Evolutionary conservation across 306 rosid genomes (phyloP), one percentile per base, ranked within the genome.

Genomic region (Rosa lucieae): DNA sequence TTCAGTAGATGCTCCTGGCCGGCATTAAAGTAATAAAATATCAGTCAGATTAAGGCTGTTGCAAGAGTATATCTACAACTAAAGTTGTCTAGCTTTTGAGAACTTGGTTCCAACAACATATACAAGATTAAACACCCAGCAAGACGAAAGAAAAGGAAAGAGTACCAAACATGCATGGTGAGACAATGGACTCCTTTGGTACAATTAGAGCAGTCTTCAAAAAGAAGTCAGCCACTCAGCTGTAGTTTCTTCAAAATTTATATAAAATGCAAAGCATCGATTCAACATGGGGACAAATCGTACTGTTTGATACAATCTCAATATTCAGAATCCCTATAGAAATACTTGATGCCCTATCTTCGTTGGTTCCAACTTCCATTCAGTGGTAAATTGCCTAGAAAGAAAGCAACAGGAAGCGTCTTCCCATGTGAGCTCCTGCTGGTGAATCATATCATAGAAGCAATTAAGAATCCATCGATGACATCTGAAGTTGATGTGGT

Each of bases 281-380:
- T 74, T 85, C 70, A 70, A 80, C 83, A 74, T 47, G 79, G 44
- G 10, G 80, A 72, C 37, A 83, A 82, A 67, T 89, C 86, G 63
- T 81, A 82, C 79, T 72, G 79, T 47, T 85, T 77, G 67, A 82
- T 77, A 86, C 74, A 89, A 87, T 86, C 84, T 84, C 82, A 76
- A 87, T 83, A 84, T 81, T 81, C 82, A 82, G 83, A 59, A 83
- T 78, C 75, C 56, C 90, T 77, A 87, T 86, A 80, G 77, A 78
- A 83, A 83, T 85, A 85, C 74, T 68, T 77, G 81, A 85, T 81
- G 82, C 84, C 86, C 88, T 81, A 85, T 79, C 81, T 83, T 80
- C 58, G 81, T 87, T 87, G 74, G 81, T 78, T 89, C 82, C 85
- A 79, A 70, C 82, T 81, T 88, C 74, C 84, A 78, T 83, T 77